Conservation (phyloP, 1,284 basidiomycete species). For the Golubevia pallescens region DNA sequence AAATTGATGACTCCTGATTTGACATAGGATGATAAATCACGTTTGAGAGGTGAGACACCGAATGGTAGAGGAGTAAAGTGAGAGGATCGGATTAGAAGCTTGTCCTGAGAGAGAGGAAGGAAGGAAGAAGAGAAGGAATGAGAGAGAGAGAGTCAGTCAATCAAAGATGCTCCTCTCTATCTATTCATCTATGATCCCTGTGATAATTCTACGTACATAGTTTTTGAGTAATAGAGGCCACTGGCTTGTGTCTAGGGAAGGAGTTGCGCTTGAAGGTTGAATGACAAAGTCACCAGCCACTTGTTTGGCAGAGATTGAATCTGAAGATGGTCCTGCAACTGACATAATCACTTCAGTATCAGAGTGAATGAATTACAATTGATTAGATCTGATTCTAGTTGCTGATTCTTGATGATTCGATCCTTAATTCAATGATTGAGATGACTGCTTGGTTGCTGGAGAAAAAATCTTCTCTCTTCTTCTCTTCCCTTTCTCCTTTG, state of each 20-base stretch:
- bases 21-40: neutral
- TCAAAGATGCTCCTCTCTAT: neutral
- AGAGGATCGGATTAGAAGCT: neutral
- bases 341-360: conserved; percentile 59
- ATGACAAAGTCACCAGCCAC: neutral
- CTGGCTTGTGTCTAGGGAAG: neutral
- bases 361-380: conserved; percentile 56
- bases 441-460: too few relatives aligned
- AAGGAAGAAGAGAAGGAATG: neutral
- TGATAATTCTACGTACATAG: neutral
- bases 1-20: neutral
- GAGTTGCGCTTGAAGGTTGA: neutral
- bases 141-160: neutral
- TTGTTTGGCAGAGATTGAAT: neutral
- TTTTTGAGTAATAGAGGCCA: neutral
- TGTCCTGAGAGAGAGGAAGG: neutral
- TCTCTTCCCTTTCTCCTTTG: neutral
- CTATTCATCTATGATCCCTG: neutral
- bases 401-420: conserved; percentile 58
- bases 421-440: too few relatives aligned
- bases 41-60: neutral
- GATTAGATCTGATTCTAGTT: conserved; percentile 54
- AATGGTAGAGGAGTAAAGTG: neutral
- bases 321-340: neutral
- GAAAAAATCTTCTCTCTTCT: too few relatives aligned